phyloP scores from a whole-genome alignment of 2,329 filamentous ascomycete species.

The Magnaporthales sp. region DNA sequence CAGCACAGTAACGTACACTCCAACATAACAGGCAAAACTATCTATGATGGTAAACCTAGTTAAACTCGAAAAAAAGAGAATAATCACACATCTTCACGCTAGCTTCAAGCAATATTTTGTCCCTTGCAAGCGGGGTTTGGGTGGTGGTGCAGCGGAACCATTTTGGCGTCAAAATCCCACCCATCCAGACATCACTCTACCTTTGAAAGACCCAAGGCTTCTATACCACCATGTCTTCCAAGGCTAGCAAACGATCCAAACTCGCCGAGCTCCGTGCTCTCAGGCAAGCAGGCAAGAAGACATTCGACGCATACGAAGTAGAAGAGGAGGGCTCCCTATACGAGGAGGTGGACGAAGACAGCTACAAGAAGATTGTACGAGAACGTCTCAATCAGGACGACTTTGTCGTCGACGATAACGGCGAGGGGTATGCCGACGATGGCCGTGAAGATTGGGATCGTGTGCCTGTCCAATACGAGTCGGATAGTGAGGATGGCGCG shows the following conservation, averaged over 20 bases:
- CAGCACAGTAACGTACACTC: not conserved
- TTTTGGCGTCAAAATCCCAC: too few species aligned
- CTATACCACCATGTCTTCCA: slow-evolving; percentile 29
- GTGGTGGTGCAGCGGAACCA: too few species aligned
- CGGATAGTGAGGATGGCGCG: slow-evolving; percentile 66
- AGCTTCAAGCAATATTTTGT: not conserved
- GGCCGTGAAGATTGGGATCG: slow-evolving; percentile 91
- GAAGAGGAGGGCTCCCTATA: slow-evolving; percentile 79
- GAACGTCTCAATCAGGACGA: slow-evolving; percentile 86
- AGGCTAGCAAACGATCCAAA: slow-evolving; percentile 37
- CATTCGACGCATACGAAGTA: slow-evolving; percentile 78
- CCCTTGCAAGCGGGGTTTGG: not conserved
- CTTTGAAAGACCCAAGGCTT: not conserved
- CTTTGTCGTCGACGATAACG: slow-evolving; percentile 98
- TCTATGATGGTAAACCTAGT: not conserved
- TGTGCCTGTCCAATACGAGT: slow-evolving; percentile 55
- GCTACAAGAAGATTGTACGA: slow-evolving; percentile 93
- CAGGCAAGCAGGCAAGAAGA: slow-evolving; percentile 83
- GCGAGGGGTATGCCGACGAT: slow-evolving; percentile 92
- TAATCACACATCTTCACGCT: not conserved
- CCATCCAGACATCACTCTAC: not conserved
- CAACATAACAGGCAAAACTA: not conserved
- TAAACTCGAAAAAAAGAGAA: not conserved
- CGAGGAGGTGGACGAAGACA: slow-evolving; percentile 93
- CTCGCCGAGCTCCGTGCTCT: slow-evolving; percentile 76